Evolutionary conservation across 306 rosid species (phyloP), one percentile per base, ranked within the genome.

Genomic region (Prunus mira): DNA sequence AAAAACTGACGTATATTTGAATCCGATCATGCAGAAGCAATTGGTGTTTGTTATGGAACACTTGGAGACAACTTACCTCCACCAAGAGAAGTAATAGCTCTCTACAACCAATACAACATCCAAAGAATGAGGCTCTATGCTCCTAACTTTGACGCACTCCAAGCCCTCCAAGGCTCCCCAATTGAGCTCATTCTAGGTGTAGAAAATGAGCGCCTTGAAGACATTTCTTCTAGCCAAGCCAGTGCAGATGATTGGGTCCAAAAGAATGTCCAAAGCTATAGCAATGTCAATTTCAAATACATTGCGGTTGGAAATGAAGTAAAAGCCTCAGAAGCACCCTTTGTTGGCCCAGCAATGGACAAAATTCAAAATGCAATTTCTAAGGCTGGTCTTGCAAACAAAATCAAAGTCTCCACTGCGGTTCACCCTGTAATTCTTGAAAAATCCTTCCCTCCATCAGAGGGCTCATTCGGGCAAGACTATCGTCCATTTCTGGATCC

Each of bases 11-110:
- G 5, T 55, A 25, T 22, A 8, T 60, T 5, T 65, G 27, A 19
- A 63, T 75, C 1, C 13, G 32, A 22, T 46, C 50, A 38, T 67
- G 81, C 70, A 76, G 87, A 15, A 38, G 89, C 91, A 28, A 80
- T 79, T 34, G 92, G 88, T 18, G 89, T 90, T 49, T 84, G 89
- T 38, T 90, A 90, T 73, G 92, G 95, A 67, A 77, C 69, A 49
- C 17, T 74, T 4, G 89, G 82, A 14, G 22, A 83, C 49, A 18
- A 84, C 76, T 80, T 88, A 66, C 87, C 89, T 20, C 12, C 85
- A 0, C 64, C 74, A 43, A 5, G 47, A 49, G 90, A 90, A 81
- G 91, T 88, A 2, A 74, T 81, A 19, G 3, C 9, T 4, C 84
- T 84, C 15, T 83, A 1, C 75, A 75, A 81, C 0, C 87, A 84